These are phyloP conservation scores for Pezicula neosporulosa DNA, from an alignment of 2,329 filamentous ascomycete species.

Conservation along the genomic window DNA sequence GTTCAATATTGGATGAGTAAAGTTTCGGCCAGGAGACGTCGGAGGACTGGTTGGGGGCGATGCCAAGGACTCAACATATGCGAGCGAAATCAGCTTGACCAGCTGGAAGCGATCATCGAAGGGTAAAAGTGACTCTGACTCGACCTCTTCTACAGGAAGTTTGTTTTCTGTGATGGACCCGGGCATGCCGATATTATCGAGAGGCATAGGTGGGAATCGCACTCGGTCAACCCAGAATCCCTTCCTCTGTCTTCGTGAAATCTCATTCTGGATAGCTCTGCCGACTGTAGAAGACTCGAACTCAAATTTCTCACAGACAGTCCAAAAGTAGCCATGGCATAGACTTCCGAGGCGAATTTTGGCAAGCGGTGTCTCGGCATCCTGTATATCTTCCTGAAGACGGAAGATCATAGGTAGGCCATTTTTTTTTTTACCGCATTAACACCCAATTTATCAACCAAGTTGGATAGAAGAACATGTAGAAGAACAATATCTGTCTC, in stretches of 20 bases:
- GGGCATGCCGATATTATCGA: constrained; percentile 58
- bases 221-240: constrained; percentile 78
- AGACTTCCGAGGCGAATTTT: constrained; percentile 81
- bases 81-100: constrained; percentile 69
- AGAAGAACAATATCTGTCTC: constrained; percentile 74
- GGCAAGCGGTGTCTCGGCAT: constrained; percentile 59
- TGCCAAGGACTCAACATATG: constrained; percentile 60
- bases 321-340: constrained; percentile 87
- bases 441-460: constrained; percentile 76
- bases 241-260: constrained; percentile 68
- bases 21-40: constrained; percentile 62
- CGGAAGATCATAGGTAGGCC: constrained; percentile 87
- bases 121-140: constrained; percentile 63
- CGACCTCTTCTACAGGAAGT: constrained; percentile 45
- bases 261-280: constrained; percentile 70
- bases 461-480: constrained; percentile 70
- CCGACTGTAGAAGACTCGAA: constrained; percentile 70
- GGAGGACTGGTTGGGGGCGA: constrained; percentile 70
- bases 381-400: constrained; percentile 79
- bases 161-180: constrained; percentile 42
- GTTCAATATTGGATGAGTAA: constrained; percentile 59
- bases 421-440: constrained; percentile 73
- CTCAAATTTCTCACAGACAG: constrained; percentile 71
- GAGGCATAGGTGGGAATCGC: constrained; percentile 61
- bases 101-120: constrained; percentile 72